phyloP scores from a whole-genome alignment of 2,329 filamentous ascomycete genomes.

The Coniochaeta sp. region DNA sequence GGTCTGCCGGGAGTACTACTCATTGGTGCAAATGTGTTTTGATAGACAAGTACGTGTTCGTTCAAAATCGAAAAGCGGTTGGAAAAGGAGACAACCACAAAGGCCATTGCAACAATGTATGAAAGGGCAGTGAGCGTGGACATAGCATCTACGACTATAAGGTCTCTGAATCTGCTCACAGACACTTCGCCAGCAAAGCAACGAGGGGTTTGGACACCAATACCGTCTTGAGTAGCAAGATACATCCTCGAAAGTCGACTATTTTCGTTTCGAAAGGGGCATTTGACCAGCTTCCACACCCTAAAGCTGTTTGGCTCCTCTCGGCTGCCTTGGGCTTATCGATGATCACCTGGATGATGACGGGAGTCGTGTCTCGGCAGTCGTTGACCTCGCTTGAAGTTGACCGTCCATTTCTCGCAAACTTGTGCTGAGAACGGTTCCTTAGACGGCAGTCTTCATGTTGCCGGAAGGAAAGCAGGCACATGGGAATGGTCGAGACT shows the following conservation, averaged over 20 bases:
- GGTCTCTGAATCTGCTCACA: too few species aligned
- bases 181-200: too few species aligned
- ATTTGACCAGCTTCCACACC: not conserved
- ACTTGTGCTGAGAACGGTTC: not conserved
- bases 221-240: not conserved
- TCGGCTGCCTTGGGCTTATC: not conserved
- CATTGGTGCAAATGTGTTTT: too few species aligned
- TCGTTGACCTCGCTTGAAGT: not conserved
- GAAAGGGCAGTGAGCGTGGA: too few species aligned
- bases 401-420: not conserved
- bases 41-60: too few species aligned
- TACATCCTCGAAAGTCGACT: not conserved
- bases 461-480: not conserved
- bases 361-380: not conserved
- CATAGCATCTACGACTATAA: too few species aligned
- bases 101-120: too few species aligned
- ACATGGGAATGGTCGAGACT: not conserved
- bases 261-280: not conserved
- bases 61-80: too few species aligned
- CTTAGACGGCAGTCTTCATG: not conserved
- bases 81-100: too few species aligned
- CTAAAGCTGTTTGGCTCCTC: not conserved
- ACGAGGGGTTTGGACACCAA: too few species aligned
- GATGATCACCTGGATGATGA: not conserved
- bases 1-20: too few species aligned